Conservation (phyloP, 2,329 filamentous ascomycete species). For the Penicillium oxalicum region DNA sequence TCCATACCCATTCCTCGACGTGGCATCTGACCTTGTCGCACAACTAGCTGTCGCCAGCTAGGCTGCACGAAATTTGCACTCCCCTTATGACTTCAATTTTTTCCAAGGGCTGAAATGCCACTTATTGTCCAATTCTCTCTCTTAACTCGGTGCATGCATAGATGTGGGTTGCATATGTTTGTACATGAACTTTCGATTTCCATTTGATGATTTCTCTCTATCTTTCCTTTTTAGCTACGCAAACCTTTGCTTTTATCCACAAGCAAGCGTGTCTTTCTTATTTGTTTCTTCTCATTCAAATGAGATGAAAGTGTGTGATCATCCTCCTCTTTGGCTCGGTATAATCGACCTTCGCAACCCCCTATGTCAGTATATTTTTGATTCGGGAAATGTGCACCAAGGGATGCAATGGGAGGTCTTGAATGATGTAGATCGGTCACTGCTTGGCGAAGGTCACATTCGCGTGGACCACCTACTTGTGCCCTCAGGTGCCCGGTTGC, state of each 20-base stretch:
- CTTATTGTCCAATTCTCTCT: not conserved
- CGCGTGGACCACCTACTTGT: too few relatives aligned
- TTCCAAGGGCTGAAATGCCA: not conserved
- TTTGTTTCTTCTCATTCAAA: conserved; percentile 1
- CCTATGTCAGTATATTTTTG: too few relatives aligned
- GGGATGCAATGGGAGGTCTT: not conserved
- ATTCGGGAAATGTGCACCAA: too few relatives aligned
- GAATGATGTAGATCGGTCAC: not conserved
- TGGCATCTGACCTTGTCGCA: conserved; percentile 86
- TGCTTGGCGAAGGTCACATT: too few relatives aligned
- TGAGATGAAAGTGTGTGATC: conserved; percentile 7
- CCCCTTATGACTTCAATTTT: conserved; percentile 7
- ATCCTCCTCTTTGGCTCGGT: not conserved
- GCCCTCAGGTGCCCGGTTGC: too few relatives aligned
- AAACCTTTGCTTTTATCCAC: not conserved
- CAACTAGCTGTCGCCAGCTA: conserved; percentile 77
- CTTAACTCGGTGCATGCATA: not conserved
- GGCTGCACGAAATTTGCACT: conserved; percentile 10
- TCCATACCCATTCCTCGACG: conserved; percentile 91
- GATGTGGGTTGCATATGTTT: conserved; percentile 5
- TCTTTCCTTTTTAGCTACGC: too few relatives aligned
- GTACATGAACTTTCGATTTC: conserved; percentile 13
- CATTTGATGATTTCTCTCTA: conserved; percentile 8
- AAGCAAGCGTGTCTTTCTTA: conserved; percentile 14
- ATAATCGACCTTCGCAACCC: not conserved